These are phyloP conservation scores for Isabelozyma gotoi DNA, from an alignment of 805 yeast genomes.

Conservation along the genomic window DNA sequence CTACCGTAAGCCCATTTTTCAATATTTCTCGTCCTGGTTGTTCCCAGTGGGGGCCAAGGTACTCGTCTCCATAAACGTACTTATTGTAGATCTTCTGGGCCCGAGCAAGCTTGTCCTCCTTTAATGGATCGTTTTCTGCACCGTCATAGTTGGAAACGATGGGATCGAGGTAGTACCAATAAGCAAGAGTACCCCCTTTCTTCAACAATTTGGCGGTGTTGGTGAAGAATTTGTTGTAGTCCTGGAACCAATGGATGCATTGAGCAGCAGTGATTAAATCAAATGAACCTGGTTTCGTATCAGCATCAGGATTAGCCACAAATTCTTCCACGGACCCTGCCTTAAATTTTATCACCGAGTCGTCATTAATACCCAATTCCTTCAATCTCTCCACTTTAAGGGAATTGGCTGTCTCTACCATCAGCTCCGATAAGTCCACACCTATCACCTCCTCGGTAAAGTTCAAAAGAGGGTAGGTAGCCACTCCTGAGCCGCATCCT, in stretches of 20 bases:
- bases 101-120: constrained; percentile 9
- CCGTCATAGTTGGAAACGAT: constrained; percentile 27
- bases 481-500: constrained; percentile 59
- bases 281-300: constrained; percentile 18
- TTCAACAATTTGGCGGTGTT: constrained; percentile 36
- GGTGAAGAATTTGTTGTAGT: constrained; percentile 27
- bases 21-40: constrained; percentile 73
- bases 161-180: constrained; percentile 44
- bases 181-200: constrained; percentile 42
- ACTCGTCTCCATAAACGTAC: constrained; percentile 42
- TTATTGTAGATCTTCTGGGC: constrained; percentile 32
- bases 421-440: constrained; percentile 46
- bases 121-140: constrained; percentile 4
- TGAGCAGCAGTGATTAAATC: constrained; percentile 44
- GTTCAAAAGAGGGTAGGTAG: constrained; percentile 43
- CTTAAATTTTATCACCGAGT: constrained; percentile 26
- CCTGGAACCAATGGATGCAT: constrained; percentile 43
- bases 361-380: constrained; percentile 23
- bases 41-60: constrained; percentile 77
- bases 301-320: constrained; percentile 9
- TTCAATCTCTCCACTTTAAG: constrained; percentile 20
- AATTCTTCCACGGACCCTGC: constrained; percentile 35
- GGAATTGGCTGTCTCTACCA: constrained; percentile 45
- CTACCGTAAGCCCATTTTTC: constrained; percentile 40
- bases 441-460: constrained; percentile 41